Evolutionary conservation across 768 basidiomycete species (phyloP).

Genomic region (Boletellus emodensis): DNA sequence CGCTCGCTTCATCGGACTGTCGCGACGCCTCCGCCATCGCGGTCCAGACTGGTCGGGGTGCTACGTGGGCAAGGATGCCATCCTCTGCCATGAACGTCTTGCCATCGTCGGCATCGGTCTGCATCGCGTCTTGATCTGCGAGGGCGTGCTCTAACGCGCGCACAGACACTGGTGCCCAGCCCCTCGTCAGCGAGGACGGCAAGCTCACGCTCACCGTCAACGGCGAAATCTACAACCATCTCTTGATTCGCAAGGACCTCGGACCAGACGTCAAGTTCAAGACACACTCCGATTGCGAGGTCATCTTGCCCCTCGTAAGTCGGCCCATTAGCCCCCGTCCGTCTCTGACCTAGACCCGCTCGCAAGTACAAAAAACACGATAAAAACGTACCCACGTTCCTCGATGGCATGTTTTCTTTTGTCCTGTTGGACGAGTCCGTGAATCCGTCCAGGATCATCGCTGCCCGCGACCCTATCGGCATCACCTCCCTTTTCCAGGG

Average conservation of each 20-base stretch:
- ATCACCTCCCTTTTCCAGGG: conserved; percentile 99
- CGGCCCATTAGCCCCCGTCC: conserved; percentile 15
- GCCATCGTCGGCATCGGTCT: conserved; percentile 97
- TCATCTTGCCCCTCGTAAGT: conserved; percentile 85
- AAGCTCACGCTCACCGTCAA: conserved; percentile 88
- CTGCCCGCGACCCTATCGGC: conserved; percentile 94
- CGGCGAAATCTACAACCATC: conserved; percentile 98
- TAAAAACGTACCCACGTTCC: conserved; percentile 67
- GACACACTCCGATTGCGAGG: conserved; percentile 97
- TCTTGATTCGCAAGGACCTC: conserved; percentile 67
- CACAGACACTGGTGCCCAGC: conserved; percentile 94
- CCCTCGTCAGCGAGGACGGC: conserved; percentile 81
- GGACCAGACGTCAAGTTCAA: conserved; percentile 76
- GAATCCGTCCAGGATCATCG: conserved; percentile 85
- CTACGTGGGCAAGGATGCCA: conserved; percentile 73
- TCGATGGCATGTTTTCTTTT: conserved; percentile 99
- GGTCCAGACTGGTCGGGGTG: conserved; percentile 99
- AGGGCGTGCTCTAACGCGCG: background rate
- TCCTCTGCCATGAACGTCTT: conserved; percentile 92
- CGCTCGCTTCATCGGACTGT: conserved; percentile 74
- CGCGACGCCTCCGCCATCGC: conserved; percentile 87
- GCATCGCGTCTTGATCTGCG: conserved; percentile 20
- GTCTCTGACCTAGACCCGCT: background rate
- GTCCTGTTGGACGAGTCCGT: conserved; percentile 93
- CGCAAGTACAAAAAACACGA: conserved; percentile 79